A percentile compares a stretch with the other conserved stretches of the same genome.
Evolutionary conservation across 306 rosid genomes (phyloP).

Genomic region (Rubus idaeus): DNA sequence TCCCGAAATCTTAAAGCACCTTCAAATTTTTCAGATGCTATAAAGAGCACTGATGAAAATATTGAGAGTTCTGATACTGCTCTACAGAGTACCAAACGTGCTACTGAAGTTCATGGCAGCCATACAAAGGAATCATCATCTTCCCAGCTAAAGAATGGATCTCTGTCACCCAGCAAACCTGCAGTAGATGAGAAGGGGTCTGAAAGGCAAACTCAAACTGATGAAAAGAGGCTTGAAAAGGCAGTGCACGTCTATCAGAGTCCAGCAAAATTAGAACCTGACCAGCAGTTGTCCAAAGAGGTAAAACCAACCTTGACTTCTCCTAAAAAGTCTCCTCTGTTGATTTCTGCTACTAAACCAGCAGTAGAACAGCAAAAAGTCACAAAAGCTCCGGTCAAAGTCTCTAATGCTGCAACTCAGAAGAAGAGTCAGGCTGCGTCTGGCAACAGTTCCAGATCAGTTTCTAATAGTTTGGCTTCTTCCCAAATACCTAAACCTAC

Average conservation of each 20-base stretch:
- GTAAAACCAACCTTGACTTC: constrained; percentile 50
- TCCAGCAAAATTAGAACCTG: constrained; percentile 52
- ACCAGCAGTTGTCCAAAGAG: constrained; percentile 47
- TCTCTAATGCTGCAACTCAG: constrained; percentile 43
- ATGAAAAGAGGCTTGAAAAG: constrained; percentile 42
- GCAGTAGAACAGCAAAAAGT: constrained; percentile 54
- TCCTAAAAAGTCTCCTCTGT: constrained; percentile 65
- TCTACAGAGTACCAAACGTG: constrained; percentile 34
- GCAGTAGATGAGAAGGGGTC: constrained; percentile 23
- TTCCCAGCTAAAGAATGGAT: constrained; percentile 37
- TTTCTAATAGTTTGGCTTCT: constrained; percentile 30
- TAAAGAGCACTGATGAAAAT: constrained; percentile 42
- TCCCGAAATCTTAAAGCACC: constrained; percentile 51
- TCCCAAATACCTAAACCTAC: constrained; percentile 60
- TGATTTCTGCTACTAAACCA: constrained; percentile 36
- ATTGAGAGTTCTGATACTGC: constrained; percentile 40
- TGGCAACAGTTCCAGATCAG: constrained; percentile 42
- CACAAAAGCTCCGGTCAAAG: constrained; percentile 48
- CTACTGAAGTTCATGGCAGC: constrained; percentile 43
- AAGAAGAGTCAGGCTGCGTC: constrained; percentile 50
- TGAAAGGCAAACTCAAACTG: constrained; percentile 24
- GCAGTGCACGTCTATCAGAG: constrained; percentile 32
- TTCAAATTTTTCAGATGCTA: constrained; percentile 41
- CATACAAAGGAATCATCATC: constrained; percentile 49
- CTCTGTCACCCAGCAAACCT: constrained; percentile 39